Percentiles rank a stretch among this genome's conserved stretches.
Evolutionary conservation across 768 basidiomycete species (phyloP).

Genomic region (Hygrocybe punicea): DNA sequence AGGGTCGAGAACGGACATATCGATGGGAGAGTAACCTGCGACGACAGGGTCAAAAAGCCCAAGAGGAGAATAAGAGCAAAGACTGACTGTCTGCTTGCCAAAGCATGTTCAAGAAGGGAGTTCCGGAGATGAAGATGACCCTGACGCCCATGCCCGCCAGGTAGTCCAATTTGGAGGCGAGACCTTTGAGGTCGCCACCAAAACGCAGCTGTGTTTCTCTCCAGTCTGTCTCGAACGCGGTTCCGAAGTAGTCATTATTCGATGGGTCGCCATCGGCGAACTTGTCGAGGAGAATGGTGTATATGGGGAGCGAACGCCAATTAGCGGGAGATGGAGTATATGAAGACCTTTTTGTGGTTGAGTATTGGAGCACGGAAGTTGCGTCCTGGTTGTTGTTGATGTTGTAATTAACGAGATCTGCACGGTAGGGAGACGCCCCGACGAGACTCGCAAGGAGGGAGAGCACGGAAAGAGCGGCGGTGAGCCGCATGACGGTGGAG

Average conservation of each 20-base stretch:
- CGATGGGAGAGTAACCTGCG: constrained; percentile 87
- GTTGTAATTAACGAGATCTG: constrained; percentile 68
- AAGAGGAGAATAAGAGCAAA: constrained; percentile 3
- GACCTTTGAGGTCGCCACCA: constrained; percentile 84
- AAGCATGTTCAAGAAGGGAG: constrained; percentile 91
- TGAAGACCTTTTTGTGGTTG: constrained; percentile 55
- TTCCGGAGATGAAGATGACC: constrained; percentile 88
- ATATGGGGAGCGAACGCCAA: constrained; percentile 80
- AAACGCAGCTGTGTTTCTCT: constrained; percentile 85
- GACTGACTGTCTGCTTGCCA: constrained; percentile 93
- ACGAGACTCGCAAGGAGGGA: constrained; percentile 38
- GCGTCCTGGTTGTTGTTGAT: constrained; percentile 76
- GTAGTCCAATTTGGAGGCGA: constrained; percentile 76
- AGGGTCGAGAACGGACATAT: constrained; percentile 86
- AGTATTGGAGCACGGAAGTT: constrained; percentile 61
- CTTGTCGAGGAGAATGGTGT: constrained; percentile 86
- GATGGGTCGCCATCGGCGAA: constrained; percentile 90
- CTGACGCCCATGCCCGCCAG: constrained; percentile 84
- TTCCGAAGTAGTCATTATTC: constrained; percentile 86
- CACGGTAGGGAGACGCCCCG: constrained; percentile 61
- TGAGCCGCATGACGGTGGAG: constrained; percentile 43
- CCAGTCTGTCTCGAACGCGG: constrained; percentile 79
- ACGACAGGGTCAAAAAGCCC: constrained; percentile 11
- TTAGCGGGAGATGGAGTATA: constrained; percentile 80
- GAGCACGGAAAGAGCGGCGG: constrained; percentile 42